These are phyloP conservation scores for Amphibolis antarctica DNA, from an alignment of 106 monocot genomes.

Conservation along the genomic window DNA sequence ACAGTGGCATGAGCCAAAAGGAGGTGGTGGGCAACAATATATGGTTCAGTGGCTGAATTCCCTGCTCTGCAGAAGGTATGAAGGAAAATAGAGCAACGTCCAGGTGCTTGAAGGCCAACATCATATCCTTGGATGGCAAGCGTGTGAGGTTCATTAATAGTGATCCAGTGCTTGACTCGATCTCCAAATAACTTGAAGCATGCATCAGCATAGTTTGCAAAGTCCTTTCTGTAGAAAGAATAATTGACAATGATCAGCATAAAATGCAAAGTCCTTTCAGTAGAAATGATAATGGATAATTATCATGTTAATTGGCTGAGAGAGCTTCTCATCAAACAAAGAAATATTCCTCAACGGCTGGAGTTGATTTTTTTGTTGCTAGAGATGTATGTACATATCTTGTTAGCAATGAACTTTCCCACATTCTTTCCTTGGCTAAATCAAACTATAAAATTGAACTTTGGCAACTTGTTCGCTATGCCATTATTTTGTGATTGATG, in stretches of 20 bases:
- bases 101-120: constrained; percentile 29
- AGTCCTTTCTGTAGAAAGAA: constrained; percentile 13
- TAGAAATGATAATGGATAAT: not conserved
- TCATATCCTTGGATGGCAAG: constrained; percentile 27
- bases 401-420: no score
- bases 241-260: constrained; percentile 17
- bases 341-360: no score
- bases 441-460: no score
- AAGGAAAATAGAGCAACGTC: constrained; percentile 28
- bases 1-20: constrained; percentile 39
- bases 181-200: constrained; percentile 23
- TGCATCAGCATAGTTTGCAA: constrained; percentile 18
- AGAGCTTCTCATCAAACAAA: no score
- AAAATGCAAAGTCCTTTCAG: constrained; percentile 43
- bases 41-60: constrained; percentile 30
- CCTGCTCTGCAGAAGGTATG: constrained; percentile 20
- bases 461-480: no score
- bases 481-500: no score
- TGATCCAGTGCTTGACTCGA: constrained; percentile 25
- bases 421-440: no score
- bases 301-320: no score
- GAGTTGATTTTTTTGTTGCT: no score
- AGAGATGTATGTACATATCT: no score
- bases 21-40: constrained; percentile 30
- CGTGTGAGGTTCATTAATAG: constrained; percentile 20